These are phyloP conservation scores for Encephalitozoon romaleae DNA, from an alignment of 371 early-diverging fungal species.

Conservation along the genomic window DNA sequence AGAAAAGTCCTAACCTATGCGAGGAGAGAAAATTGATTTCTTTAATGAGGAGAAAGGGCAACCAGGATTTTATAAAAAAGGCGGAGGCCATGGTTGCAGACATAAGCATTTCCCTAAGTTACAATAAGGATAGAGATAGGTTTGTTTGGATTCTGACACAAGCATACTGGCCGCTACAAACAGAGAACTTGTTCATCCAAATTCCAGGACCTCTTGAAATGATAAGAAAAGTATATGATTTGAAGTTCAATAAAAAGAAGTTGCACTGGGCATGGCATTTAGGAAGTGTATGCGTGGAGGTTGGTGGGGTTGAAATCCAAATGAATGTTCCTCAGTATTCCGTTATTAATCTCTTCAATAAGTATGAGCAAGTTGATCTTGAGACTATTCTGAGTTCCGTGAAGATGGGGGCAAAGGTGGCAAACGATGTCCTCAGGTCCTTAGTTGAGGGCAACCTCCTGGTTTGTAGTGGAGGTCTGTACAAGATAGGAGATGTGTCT, in stretches of 20 bases:
- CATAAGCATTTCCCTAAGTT: neutral
- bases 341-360: constrained; percentile 5
- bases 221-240: neutral
- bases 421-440: neutral
- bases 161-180: constrained; percentile 9
- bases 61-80: constrained; percentile 4
- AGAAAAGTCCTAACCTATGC: neutral
- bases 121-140: neutral
- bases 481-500: neutral
- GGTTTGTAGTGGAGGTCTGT: neutral
- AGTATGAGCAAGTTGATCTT: neutral
- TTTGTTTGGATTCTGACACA: constrained; percentile 10
- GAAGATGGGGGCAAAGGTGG: neutral
- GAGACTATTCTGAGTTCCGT: neutral
- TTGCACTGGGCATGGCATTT: constrained; percentile 21
- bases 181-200: neutral
- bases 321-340: constrained; percentile 33
- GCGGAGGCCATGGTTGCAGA: constrained; percentile 26
- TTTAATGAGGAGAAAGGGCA: neutral
- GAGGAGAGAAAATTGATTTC: constrained; percentile 14
- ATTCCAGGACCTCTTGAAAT: constrained; percentile 4
- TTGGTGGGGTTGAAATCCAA: neutral
- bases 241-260: neutral
- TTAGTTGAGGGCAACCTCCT: neutral
- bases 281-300: neutral